Percentiles rank a stretch among this genome's conserved stretches.
phyloP scores from a whole-genome alignment of 345 rosid genomes.

The Syzygium grande region DNA sequence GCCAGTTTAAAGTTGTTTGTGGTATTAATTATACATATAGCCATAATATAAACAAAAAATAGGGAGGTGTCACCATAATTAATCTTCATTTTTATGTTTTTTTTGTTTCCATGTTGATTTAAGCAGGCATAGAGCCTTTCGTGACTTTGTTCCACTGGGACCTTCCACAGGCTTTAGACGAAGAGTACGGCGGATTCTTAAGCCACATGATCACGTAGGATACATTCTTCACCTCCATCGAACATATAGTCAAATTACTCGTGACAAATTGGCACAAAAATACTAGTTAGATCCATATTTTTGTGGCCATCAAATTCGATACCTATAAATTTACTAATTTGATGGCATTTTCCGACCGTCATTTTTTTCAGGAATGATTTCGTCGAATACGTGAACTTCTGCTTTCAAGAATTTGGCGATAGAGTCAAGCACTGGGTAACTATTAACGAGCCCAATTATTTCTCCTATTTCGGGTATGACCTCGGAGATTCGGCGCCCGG shows the following conservation, averaged over 20 bases:
- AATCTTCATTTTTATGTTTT: neutral
- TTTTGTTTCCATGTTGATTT: neutral
- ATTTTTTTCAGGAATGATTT: conserved; percentile 7
- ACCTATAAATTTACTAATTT: neutral
- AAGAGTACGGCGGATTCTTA: conserved; percentile 16
- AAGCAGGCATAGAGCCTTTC: conserved; percentile 18
- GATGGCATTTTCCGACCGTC: neutral
- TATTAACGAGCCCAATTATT: conserved; percentile 6
- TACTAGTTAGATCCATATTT: neutral
- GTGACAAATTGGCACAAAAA: neutral
- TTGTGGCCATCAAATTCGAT: neutral
- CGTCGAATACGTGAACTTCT: neutral
- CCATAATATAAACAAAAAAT: neutral
- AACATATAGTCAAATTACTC: neutral
- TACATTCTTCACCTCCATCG: neutral
- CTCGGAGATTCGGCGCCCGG: neutral
- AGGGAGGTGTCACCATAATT: neutral
- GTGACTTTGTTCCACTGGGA: conserved; percentile 24
- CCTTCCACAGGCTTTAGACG: conserved; percentile 23
- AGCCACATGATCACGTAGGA: conserved; percentile 19
- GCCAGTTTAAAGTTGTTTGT: too few relatives aligned
- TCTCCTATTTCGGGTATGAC: neutral
- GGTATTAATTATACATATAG: too few relatives aligned
- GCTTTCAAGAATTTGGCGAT: conserved; percentile 18
- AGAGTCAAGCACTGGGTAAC: conserved; percentile 18